These are phyloP conservation scores for Parachlorella kessleri DNA, from an alignment of 139 green algal species.

Conservation along the genomic window DNA sequence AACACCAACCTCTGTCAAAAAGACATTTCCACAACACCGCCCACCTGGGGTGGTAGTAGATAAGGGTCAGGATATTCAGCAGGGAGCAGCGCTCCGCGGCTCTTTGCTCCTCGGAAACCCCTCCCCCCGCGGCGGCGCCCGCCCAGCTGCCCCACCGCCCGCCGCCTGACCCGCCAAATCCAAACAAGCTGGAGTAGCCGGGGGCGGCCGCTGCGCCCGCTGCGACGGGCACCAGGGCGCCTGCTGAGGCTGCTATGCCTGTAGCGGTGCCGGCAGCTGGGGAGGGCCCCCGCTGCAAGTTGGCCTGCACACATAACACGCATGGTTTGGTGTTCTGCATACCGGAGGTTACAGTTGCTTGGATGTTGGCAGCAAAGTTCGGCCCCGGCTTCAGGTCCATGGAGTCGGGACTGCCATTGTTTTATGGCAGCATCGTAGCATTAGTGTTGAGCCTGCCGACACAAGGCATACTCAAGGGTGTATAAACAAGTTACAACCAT, in stretches of 20 bases:
- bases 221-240: background rate
- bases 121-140: background rate
- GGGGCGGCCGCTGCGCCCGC: background rate
- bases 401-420: too few species aligned
- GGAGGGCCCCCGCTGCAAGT: background rate
- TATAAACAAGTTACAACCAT: too few species aligned
- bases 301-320: too few species aligned
- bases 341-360: too few species aligned
- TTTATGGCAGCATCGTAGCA: too few species aligned
- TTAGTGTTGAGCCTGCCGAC: too few species aligned
- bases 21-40: too few species aligned
- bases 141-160: background rate
- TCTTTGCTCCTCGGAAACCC: background rate
- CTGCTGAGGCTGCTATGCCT: background rate
- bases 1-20: too few species aligned
- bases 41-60: conserved; percentile 51
- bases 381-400: too few species aligned
- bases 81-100: conserved; percentile 58
- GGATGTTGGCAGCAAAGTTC: too few species aligned
- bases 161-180: background rate
- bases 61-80: conserved; percentile 55
- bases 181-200: background rate
- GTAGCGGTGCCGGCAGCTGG: background rate
- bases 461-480: too few species aligned
- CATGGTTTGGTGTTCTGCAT: too few species aligned